Percentiles rank a stretch among this genome's conserved stretches.
Conservation (phyloP, 495 filamentous ascomycete genomes). For the Trichoderma asperelloides region DNA sequence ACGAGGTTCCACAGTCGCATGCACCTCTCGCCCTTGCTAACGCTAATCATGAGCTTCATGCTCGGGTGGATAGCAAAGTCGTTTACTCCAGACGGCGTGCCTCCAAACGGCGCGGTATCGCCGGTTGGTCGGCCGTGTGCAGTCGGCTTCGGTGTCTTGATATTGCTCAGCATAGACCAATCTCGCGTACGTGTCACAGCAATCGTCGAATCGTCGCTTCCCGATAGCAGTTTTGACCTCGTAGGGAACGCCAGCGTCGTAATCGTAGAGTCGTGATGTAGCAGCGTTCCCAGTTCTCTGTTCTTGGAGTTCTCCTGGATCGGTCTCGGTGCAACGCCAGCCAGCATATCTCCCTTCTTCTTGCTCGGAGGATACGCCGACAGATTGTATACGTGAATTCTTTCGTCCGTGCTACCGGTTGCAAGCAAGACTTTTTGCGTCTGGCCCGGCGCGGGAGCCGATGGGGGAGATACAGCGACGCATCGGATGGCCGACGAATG, state of each 20-base stretch:
- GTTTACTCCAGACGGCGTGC: conserved; percentile 81
- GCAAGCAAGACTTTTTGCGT: conserved; percentile 73
- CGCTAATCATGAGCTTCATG: conserved; percentile 90
- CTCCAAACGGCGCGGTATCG: conserved; percentile 79
- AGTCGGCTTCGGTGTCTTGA: conserved; percentile 85
- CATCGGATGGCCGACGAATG: conserved; percentile 86
- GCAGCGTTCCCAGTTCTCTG: conserved; percentile 73
- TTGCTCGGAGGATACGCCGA: conserved; percentile 58
- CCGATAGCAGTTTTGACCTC: conserved; percentile 74
- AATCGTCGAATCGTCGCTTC: conserved; percentile 79
- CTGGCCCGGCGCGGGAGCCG: conserved; percentile 46
- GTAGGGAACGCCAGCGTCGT: conserved; percentile 76
- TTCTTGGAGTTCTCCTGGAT: conserved; percentile 77
- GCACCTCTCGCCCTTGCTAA: conserved; percentile 76
- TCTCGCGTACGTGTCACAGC: conserved; percentile 79
- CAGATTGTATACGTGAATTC: conserved; percentile 88
- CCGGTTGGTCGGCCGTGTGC: conserved; percentile 74
- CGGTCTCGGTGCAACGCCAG: conserved; percentile 55
- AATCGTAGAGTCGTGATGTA: conserved; percentile 75
- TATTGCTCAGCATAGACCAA: conserved; percentile 79
- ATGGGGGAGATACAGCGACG: conserved; percentile 75
- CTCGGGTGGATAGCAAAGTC: conserved; percentile 92
- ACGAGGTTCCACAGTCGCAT: conserved; percentile 96
- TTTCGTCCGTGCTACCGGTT: conserved; percentile 83
- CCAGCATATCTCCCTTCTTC: conserved; percentile 40